A percentile compares a stretch with the other conserved stretches of the same genome.
Conservation (phyloP, 2,329 filamentous ascomycete species). For the Chalara sp. region DNA sequence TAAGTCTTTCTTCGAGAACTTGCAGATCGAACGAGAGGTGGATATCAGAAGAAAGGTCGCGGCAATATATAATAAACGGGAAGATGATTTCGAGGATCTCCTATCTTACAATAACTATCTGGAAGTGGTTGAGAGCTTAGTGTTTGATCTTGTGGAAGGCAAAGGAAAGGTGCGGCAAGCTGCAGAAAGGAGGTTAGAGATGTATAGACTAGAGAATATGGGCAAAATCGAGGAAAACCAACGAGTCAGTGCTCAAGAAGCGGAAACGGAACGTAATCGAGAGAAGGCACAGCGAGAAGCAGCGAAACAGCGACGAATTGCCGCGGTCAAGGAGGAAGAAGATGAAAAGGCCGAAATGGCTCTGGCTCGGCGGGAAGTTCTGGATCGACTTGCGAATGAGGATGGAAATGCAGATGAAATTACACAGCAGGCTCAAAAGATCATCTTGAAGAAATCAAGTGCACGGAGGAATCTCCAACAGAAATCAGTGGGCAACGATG, state of each 20-base stretch:
- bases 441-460: slow-evolving; percentile 68
- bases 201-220: slow-evolving; percentile 70
- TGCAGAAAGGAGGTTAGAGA: slow-evolving; percentile 45
- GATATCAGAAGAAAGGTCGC: slow-evolving; percentile 80
- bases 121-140: slow-evolving; percentile 83
- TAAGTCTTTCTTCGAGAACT: slow-evolving; percentile 82
- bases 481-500: slow-evolving; percentile 15
- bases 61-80: slow-evolving; percentile 74
- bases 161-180: slow-evolving; percentile 47
- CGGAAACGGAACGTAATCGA: slow-evolving; percentile 45
- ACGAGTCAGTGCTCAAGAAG: slow-evolving; percentile 45
- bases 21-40: slow-evolving; percentile 84
- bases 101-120: slow-evolving; percentile 89
- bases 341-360: slow-evolving; percentile 60
- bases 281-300: slow-evolving; percentile 62
- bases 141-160: slow-evolving; percentile 77
- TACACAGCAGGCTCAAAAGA: slow-evolving; percentile 46
- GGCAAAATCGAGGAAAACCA: slow-evolving; percentile 59
- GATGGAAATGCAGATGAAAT: slow-evolving; percentile 52
- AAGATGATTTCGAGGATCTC: slow-evolving; percentile 86
- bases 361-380: slow-evolving; percentile 59
- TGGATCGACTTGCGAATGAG: slow-evolving; percentile 61
- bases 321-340: slow-evolving; percentile 61
- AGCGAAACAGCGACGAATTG: slow-evolving; percentile 53
- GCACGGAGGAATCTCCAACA: slow-evolving; percentile 38